Conservation (phyloP, 805 yeast species). For the Teunomyces cretensis region DNA sequence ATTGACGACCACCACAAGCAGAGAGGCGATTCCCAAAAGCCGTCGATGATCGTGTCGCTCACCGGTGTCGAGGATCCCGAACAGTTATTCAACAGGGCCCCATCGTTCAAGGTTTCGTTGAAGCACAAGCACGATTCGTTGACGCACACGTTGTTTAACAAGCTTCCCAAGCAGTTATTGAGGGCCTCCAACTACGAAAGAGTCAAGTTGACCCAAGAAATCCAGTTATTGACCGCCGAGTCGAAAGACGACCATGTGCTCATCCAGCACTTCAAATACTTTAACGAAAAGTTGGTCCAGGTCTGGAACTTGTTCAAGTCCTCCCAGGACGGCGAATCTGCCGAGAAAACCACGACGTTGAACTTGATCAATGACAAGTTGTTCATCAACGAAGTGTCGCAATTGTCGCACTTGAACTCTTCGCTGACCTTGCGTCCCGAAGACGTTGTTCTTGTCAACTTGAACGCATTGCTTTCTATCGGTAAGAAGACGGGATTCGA, state of each 20-base stretch:
- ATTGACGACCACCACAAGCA: conserved; percentile 17
- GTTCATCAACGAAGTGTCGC: conserved; percentile 50
- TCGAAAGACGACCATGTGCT: conserved; percentile 3
- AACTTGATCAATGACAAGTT: conserved; percentile 42
- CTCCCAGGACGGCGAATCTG: not conserved
- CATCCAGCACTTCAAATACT: conserved; percentile 22
- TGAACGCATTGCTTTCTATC: conserved; percentile 43
- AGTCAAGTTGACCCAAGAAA: conserved; percentile 25
- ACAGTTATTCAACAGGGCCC: conserved; percentile 21
- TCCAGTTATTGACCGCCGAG: conserved; percentile 15
- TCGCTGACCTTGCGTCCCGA: conserved; percentile 13
- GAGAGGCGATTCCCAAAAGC: conserved; percentile 12
- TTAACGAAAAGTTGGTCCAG: conserved; percentile 29
- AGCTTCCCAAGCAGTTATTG: conserved; percentile 18
- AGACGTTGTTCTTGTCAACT: conserved; percentile 35
- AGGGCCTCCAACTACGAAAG: conserved; percentile 6
- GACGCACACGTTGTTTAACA: conserved; percentile 14
- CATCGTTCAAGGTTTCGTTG: conserved; percentile 20
- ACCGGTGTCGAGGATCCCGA: conserved; percentile 42
- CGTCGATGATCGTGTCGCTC: conserved; percentile 38
- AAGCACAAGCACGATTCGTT: conserved; percentile 7
- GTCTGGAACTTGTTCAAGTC: conserved; percentile 38
- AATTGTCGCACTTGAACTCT: conserved; percentile 40
- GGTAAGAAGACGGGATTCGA: conserved; percentile 43
- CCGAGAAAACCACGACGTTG: conserved; percentile 9